phyloP scores from a whole-genome alignment of 1,284 basidiomycete genomes.

The Marasmius fiardii region DNA sequence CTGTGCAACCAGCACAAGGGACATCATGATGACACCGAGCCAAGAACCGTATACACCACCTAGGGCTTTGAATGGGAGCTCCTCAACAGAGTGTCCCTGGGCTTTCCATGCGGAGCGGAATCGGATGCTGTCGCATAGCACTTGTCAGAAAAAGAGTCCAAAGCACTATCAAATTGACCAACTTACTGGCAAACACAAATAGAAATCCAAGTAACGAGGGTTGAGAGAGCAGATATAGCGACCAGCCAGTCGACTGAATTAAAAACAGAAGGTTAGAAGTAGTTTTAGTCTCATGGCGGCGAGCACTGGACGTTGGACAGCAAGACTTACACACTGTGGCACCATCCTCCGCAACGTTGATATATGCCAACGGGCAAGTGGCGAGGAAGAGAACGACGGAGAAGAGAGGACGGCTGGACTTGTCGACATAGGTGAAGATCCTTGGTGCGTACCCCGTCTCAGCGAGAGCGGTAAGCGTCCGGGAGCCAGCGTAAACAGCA shows the following conservation, averaged over 20 bases:
- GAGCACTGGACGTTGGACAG: conserved; percentile 1
- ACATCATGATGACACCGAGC: conserved; percentile 36
- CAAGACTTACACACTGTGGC: conserved; percentile 31
- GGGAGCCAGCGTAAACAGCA: conserved; percentile 62
- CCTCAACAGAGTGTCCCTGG: conserved; percentile 39
- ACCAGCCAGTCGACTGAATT: conserved; percentile 36
- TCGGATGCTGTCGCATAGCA: conserved; percentile 27
- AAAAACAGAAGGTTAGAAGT: not conserved
- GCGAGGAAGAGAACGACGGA: conserved; percentile 32
- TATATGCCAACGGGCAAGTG: conserved; percentile 35
- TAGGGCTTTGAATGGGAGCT: conserved; percentile 37
- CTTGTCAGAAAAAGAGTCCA: not conserved
- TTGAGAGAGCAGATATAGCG: conserved; percentile 40
- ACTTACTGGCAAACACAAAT: conserved; percentile 42
- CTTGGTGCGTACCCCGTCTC: conserved; percentile 65
- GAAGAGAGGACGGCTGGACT: conserved; percentile 36
- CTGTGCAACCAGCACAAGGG: conserved; percentile 37
- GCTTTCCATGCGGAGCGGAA: conserved; percentile 38
- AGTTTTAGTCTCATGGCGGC: not conserved
- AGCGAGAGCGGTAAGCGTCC: conserved; percentile 67
- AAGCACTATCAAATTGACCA: not conserved
- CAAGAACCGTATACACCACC: conserved; percentile 39
- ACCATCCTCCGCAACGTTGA: conserved; percentile 30
- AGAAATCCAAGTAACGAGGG: conserved; percentile 39
- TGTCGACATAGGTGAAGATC: conserved; percentile 46